Percentiles rank a stretch among this genome's conserved stretches.
Evolutionary conservation across 148 eudicot species (phyloP).

Genomic region (Arbutus unedo): DNA sequence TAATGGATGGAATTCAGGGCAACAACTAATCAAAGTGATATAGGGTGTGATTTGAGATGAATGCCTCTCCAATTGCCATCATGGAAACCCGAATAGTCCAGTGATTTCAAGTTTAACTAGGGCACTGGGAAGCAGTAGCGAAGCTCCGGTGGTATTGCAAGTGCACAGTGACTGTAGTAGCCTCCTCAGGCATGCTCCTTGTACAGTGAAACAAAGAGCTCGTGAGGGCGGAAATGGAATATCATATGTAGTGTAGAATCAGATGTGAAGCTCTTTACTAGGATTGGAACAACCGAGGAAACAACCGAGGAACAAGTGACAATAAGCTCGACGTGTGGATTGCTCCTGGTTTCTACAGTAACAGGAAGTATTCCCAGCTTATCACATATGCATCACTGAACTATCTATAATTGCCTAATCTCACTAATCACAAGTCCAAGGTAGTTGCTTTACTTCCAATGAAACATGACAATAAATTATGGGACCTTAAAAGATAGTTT

Average conservation of each 20-base stretch:
- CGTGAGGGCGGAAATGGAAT: too few species aligned
- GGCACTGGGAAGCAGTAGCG: neutral
- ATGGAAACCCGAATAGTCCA: neutral
- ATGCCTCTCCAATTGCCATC: neutral
- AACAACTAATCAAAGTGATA: neutral
- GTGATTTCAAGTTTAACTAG: neutral
- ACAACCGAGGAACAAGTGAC: too few species aligned
- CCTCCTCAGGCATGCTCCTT: too few species aligned
- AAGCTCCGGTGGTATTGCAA: too few species aligned
- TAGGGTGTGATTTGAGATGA: neutral
- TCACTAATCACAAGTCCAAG: constrained; percentile 1
- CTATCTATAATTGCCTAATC: neutral
- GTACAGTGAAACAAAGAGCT: too few species aligned
- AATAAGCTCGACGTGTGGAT: too few species aligned
- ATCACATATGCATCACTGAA: neutral
- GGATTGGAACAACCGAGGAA: too few species aligned
- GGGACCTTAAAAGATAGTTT: neutral
- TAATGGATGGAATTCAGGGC: neutral
- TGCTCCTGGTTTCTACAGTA: too few species aligned
- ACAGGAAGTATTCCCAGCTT: neutral
- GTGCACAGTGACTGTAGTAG: too few species aligned
- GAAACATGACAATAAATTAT: neutral
- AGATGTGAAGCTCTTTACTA: too few species aligned
- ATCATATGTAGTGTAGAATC: too few species aligned
- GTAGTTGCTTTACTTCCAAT: neutral